Evolutionary conservation across 75 land plant genomes (phyloP), one percentile per base, ranked within the genome.

Genomic region (Chamaecyparis obtusa): DNA sequence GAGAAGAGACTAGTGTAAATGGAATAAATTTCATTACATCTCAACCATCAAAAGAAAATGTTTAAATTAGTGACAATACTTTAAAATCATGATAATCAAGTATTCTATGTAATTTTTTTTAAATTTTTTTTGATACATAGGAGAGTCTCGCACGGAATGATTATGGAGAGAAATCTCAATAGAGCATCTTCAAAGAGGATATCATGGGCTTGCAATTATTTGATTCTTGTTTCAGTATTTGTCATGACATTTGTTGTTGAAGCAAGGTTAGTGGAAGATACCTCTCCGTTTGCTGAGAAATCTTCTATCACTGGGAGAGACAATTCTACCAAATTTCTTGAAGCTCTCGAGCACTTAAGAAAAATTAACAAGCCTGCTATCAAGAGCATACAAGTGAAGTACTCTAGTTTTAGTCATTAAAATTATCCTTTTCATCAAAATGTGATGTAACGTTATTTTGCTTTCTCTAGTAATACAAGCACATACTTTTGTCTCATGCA

Each of bases 361-460:
- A 92, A 88, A 90, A 86, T 97, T 84, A 97, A 95, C 94, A 96
- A 95, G 85, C 93, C 94, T 56, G 88, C 96, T 44, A 91, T 93
- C 54, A 75, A 92, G 54, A 92, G 95, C 71, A 94, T 97, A 37
- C 79, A 94, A 94, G 99, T 95, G 55, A 87, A 78, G 27, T 57
- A 24, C 21, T 57, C 7, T 19, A 21, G 0, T 4, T 5, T 51
- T 49, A 48, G 10, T 49, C 55, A 57, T 21, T 17, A 1, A 11
- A 4, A 57, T 19, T 17, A 0, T 57, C 2, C 21, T 21, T 21
- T 57, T 21, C 5, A 0, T 15, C 3, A 0, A 3, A 57, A 0
- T 21, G 24, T 57, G 5, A 17, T 57, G 2, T 19, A 15, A 57
- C 19, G 4, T 0, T 57, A 57, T 57, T 19, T 21, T 57, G 6